A percentile compares a stretch with the other conserved stretches of the same genome.
Evolutionary conservation across 768 basidiomycete genomes (phyloP).

Genomic region (Tricholoma matsutake): DNA sequence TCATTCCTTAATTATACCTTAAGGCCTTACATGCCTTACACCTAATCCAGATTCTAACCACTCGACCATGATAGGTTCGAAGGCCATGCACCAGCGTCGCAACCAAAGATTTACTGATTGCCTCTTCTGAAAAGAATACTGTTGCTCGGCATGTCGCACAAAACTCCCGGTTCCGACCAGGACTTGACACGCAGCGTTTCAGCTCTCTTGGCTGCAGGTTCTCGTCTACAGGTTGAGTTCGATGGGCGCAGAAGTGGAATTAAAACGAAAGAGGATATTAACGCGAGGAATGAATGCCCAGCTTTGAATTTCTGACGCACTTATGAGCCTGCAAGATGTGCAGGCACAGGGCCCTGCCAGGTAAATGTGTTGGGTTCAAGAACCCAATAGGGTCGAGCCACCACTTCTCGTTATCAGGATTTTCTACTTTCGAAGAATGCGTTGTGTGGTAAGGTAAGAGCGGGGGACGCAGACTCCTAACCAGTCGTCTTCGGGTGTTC

Average conservation of each 20-base stretch:
- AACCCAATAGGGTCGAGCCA: conserved; percentile 22
- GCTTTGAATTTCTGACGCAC: conserved; percentile 24
- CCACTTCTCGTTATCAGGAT: conserved; percentile 21
- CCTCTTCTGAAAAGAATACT: conserved; percentile 22
- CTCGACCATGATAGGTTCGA: not conserved
- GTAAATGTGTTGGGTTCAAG: conserved; percentile 19
- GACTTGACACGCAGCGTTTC: conserved; percentile 21
- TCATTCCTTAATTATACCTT: no score
- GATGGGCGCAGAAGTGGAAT: conserved; percentile 13
- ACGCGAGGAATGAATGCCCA: conserved; percentile 22
- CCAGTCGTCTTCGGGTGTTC: no score
- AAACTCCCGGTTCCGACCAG: conserved; percentile 24
- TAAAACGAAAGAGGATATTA: conserved; percentile 17
- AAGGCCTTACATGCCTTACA: not conserved
- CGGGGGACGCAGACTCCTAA: no score
- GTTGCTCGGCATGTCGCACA: conserved; percentile 30
- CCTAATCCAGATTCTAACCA: not conserved
- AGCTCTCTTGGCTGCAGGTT: conserved; percentile 19
- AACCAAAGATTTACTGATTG: conserved; percentile 11
- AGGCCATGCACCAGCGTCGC: conserved; percentile 12
- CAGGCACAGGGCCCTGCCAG: conserved; percentile 27
- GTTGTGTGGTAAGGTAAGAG: conserved; percentile 5
- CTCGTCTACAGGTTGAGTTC: conserved; percentile 11
- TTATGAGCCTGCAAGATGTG: conserved; percentile 21
- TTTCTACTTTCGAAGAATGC: conserved; percentile 6